These are phyloP conservation scores for Skeletonema potamos DNA, from an alignment of 108 stramenopile genomes.

Conservation along the genomic window DNA sequence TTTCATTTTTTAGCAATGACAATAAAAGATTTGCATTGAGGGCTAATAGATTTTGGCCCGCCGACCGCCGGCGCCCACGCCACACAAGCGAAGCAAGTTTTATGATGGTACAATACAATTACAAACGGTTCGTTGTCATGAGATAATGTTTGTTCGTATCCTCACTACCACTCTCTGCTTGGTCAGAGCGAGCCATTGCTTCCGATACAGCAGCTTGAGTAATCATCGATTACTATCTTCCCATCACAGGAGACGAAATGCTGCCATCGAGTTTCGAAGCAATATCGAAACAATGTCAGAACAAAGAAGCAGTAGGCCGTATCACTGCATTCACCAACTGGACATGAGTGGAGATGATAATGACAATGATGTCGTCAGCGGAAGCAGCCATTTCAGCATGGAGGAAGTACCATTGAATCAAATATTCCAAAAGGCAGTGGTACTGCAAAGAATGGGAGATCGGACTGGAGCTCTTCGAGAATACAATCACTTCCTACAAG, in stretches of 20 bases:
- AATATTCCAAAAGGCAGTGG: conserved; percentile 38
- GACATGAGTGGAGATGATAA: not conserved
- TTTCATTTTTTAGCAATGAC: too few species aligned
- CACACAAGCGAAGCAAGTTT: too few species aligned
- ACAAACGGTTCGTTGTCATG: not conserved
- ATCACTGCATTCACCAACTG: conserved; percentile 1
- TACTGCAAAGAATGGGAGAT: conserved; percentile 29
- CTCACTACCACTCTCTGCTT: not conserved
- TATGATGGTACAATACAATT: too few species aligned
- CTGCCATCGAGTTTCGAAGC: not conserved
- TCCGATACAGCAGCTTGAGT: not conserved
- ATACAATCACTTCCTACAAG: conserved; percentile 28
- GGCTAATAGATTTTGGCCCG: too few species aligned
- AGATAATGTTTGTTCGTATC: not conserved
- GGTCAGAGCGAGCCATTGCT: not conserved
- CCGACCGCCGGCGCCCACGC: too few species aligned
- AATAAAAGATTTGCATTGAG: too few species aligned
- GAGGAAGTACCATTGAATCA: conserved; percentile 21
- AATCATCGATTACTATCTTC: not conserved
- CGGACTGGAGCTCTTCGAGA: conserved; percentile 24
- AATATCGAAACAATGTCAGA: not conserved
- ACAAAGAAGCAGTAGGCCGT: not conserved
- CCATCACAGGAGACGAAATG: not conserved
- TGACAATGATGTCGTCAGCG: not conserved
- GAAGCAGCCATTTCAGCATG: conserved; percentile 3